A percentile compares a stretch with the other conserved stretches of the same genome.
Conservation (phyloP, 345 rosid species). For the Linum trigynum region DNA sequence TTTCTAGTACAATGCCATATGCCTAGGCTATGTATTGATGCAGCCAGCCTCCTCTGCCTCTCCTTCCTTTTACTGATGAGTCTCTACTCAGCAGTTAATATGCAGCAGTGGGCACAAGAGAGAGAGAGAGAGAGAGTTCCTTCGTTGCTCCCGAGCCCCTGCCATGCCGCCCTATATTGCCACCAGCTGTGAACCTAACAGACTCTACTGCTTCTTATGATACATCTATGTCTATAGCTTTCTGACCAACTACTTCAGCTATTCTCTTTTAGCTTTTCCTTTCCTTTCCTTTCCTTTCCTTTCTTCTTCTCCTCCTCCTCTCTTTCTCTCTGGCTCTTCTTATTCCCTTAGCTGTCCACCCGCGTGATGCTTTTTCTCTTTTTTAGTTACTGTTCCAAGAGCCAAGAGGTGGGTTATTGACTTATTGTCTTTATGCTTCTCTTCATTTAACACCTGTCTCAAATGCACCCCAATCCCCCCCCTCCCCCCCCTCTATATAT, state of each 20-base stretch:
- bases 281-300: conserved; percentile 10
- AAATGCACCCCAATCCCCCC: neutral
- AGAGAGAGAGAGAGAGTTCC: neutral
- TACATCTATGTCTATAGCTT: conserved; percentile 23
- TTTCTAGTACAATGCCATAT: too few relatives aligned
- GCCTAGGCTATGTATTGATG: too few relatives aligned
- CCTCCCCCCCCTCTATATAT: neutral
- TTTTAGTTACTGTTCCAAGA: conserved; percentile 25
- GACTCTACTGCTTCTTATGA: conserved; percentile 11
- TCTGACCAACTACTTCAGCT: too few relatives aligned
- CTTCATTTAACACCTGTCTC: conserved; percentile 6
- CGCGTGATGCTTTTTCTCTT: conserved; percentile 16
- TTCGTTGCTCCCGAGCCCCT: conserved; percentile 2
- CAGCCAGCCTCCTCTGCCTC: too few relatives aligned
- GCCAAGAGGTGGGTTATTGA: conserved; percentile 1
- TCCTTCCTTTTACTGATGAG: too few relatives aligned
- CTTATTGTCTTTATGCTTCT: conserved; percentile 15
- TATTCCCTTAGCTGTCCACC: conserved; percentile 38
- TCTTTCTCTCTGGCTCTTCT: too few relatives aligned
- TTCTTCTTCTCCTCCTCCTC: conserved; percentile 9
- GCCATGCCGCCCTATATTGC: conserved; percentile 27
- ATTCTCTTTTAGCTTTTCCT: conserved; percentile 2
- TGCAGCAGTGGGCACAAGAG: neutral
- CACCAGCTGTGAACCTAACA: conserved; percentile 31
- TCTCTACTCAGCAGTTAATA: too few relatives aligned